phyloP scores from a whole-genome alignment of 2,329 filamentous ascomycete species.

The Aspergillus sp. region DNA sequence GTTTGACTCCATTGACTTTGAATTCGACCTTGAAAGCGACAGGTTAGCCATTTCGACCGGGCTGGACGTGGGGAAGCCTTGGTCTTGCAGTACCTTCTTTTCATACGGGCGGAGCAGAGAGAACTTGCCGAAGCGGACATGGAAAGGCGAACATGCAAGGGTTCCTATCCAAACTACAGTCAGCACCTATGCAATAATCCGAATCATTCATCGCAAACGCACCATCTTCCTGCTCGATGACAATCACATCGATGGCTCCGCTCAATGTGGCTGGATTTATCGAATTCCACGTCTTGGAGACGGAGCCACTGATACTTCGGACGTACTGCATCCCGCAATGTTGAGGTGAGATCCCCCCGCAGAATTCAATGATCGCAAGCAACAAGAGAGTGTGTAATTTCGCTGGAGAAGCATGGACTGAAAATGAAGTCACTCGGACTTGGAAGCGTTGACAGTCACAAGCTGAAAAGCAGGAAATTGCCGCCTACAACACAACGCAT shows the following conservation, averaged over 20 bases:
- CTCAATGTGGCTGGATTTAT: slow-evolving; percentile 97
- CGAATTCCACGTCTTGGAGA: slow-evolving; percentile 98
- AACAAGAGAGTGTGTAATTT: neutral
- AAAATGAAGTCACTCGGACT: slow-evolving; percentile 21
- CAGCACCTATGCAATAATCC: neutral
- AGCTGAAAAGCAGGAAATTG: slow-evolving; percentile 30
- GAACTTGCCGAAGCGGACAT: slow-evolving; percentile 99
- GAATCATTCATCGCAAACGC: slow-evolving; percentile 33
- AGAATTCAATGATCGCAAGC: slow-evolving; percentile 15
- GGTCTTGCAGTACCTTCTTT: slow-evolving; percentile 69
- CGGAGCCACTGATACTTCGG: slow-evolving; percentile 88
- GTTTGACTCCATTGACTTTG: slow-evolving; percentile 86
- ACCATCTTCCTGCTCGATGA: slow-evolving; percentile 95
- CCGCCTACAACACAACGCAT: slow-evolving; percentile 41
- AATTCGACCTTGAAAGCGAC: slow-evolving; percentile 75
- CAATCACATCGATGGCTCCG: slow-evolving; percentile 98
- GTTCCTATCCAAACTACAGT: slow-evolving; percentile 49
- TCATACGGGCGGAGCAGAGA: slow-evolving; percentile 91
- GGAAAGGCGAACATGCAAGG: slow-evolving; percentile 92
- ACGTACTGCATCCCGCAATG: slow-evolving; percentile 87
- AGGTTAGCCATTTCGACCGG: slow-evolving; percentile 20
- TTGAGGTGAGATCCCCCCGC: slow-evolving; percentile 24
- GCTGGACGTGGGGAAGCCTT: neutral
- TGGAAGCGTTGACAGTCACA: slow-evolving; percentile 28
- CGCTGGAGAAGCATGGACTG: slow-evolving; percentile 10